Base-by-base conservation (phyloP, 2,329 filamentous ascomycete genomes). In the Annulohypoxylon truncatum region DNA sequence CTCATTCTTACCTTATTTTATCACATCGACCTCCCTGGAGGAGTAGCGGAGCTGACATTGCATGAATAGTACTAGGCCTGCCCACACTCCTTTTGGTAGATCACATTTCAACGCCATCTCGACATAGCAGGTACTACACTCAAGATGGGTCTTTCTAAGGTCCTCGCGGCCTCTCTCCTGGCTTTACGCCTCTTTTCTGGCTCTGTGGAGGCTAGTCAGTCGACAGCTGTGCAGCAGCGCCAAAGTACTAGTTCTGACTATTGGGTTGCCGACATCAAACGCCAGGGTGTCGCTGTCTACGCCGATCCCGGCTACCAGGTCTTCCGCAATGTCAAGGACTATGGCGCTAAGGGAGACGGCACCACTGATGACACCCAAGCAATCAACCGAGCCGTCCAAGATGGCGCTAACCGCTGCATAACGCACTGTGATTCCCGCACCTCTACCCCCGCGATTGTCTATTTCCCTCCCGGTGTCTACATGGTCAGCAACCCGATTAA, bases 381-480 rank as follows among this genome's bases (percentile, higher is more conserved):
- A 60, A 97, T 98, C 85, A 97, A 97, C 82, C 79, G 82, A 40
- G 94, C 94, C 69, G 91, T 97, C 74, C 84, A 87, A 4, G 87
- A 88, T n/a, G 93, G 93, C 18, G 42, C 61, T 26, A 84, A 85
- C 73, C 92, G 95, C 44, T 98, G 95, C 76, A 93, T 92, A 38
- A 77, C 87, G 68, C 88, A 89, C 67, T 98, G 95, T 77, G 92
- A 96, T 77, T 97, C 93, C 1, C 88, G 87, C 29, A 98, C 95
- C 2, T 87, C 87, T n/a, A 88, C 89, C 1, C 95, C 95, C 0
- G 95, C 93, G 24, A 82, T 98, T 12, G 89, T 98, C 56, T 98
- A 97, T 83, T 97, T 98, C 83, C 94, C 94, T 38, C 84, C 92
- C 9, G 94, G 95, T 70, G 96, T 89, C 61, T 98, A 97, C 76